Evolutionary conservation across 2,329 filamentous ascomycete genomes (phyloP).

Genomic region (Graphiopsis chlorocephala): DNA sequence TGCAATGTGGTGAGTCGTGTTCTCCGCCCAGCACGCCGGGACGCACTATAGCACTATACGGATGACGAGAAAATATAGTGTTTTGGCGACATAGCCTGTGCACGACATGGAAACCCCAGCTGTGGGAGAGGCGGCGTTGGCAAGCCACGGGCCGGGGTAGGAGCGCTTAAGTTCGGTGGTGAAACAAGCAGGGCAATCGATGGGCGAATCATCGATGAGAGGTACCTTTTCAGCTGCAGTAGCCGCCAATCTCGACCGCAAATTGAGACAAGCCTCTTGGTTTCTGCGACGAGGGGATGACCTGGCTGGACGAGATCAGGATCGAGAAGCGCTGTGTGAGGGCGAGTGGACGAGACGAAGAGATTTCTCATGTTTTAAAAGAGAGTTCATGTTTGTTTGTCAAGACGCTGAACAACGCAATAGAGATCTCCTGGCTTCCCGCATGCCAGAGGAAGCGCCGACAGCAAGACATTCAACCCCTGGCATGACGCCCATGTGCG

Average conservation of each 20-base stretch:
- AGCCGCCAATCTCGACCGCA: conserved; percentile 4
- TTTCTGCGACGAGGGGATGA: neutral
- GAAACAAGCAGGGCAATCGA: neutral
- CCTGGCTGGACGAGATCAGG: neutral
- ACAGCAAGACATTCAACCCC: neutral
- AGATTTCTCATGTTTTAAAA: too few relatives aligned
- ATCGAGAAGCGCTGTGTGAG: neutral
- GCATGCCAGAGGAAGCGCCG: neutral
- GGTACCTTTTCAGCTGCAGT: neutral
- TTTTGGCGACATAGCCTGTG: neutral
- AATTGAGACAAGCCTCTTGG: conserved; percentile 6
- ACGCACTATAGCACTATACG: neutral
- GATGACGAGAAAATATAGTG: neutral
- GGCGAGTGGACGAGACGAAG: neutral
- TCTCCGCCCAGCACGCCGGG: neutral
- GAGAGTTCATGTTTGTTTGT: neutral
- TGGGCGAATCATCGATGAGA: neutral
- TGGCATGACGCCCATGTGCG: neutral
- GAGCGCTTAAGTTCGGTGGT: neutral
- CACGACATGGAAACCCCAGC: neutral
- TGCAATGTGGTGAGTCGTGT: neutral
- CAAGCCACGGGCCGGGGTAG: neutral
- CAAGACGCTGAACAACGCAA: neutral
- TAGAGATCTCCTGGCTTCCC: neutral
- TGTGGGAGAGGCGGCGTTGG: neutral